A percentile compares a stretch with the other conserved stretches of the same genome.
Evolutionary conservation across 352 stramenopile genomes (phyloP).

Genomic region (Globisporangium recalcitrans): DNA sequence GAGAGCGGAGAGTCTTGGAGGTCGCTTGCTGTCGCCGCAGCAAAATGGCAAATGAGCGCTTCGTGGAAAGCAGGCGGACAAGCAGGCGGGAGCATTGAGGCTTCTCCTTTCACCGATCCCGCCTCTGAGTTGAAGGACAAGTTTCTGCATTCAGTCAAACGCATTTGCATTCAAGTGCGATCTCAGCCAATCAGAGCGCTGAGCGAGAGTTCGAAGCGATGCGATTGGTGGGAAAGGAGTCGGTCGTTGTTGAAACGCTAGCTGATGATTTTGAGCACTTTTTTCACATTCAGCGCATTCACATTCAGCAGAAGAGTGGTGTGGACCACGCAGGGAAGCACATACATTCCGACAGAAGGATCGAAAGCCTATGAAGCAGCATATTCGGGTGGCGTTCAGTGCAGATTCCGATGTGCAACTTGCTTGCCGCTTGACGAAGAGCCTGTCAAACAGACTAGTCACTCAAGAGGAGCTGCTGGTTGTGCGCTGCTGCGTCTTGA

Average conservation of each 20-base stretch:
- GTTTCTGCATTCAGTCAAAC: neutral
- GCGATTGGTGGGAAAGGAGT: neutral
- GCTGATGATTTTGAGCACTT: neutral
- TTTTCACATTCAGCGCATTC: conserved; percentile 8
- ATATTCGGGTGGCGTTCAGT: neutral
- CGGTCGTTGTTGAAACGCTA: neutral
- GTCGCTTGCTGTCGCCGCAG: conserved; percentile 8
- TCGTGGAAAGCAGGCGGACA: neutral
- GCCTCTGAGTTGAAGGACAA: neutral
- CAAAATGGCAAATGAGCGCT: conserved; percentile 18
- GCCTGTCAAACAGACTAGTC: neutral
- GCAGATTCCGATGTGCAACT: neutral
- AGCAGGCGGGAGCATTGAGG: neutral
- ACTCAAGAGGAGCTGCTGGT: no score
- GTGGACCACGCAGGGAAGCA: neutral
- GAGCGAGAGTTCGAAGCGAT: neutral
- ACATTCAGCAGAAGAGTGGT: neutral
- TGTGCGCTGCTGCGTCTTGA: neutral
- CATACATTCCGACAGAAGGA: conserved; percentile 1
- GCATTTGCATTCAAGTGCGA: conserved; percentile 6
- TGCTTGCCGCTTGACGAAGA: neutral
- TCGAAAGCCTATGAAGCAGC: neutral
- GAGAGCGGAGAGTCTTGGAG: no score
- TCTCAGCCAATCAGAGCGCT: neutral
- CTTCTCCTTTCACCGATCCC: neutral